A percentile compares a stretch with the other conserved stretches of the same genome.
phyloP scores from a whole-genome alignment of 2,329 filamentous ascomycete species.

The Pseudopyrenochaeta lycopersici region DNA sequence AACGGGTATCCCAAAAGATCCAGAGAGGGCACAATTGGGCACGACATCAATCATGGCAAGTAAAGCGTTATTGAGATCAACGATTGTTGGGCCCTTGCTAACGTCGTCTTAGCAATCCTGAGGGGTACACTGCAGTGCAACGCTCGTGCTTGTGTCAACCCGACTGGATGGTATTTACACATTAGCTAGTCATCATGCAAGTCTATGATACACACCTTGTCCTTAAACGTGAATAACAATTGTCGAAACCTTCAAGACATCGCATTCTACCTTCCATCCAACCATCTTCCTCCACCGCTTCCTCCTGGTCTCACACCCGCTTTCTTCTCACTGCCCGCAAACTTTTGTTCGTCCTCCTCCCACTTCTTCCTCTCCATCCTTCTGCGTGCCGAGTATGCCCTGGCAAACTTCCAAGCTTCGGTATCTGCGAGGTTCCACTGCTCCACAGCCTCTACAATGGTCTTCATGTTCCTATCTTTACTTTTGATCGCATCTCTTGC shows the following conservation, averaged over 20 bases:
- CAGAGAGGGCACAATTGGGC: too few species aligned
- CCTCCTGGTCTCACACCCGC: constrained; percentile 57
- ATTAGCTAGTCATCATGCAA: neutral
- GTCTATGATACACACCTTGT: neutral
- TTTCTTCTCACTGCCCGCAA: constrained; percentile 66
- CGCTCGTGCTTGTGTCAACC: neutral
- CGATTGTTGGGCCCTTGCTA: too few species aligned
- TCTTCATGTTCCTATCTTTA: constrained; percentile 38
- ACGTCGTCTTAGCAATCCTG: too few species aligned
- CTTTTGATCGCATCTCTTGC: constrained; percentile 55
- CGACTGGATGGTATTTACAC: neutral
- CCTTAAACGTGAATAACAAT: neutral
- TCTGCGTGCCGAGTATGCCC: constrained; percentile 71
- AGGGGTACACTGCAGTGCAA: neutral
- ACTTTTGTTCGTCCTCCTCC: constrained; percentile 75
- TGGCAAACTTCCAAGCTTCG: constrained; percentile 79
- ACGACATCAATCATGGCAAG: too few species aligned
- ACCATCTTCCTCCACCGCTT: constrained; percentile 46
- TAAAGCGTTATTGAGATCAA: too few species aligned
- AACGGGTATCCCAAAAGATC: too few species aligned
- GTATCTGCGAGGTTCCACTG: constrained; percentile 72
- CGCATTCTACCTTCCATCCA: constrained; percentile 10
- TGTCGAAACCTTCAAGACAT: neutral
- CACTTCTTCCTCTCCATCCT: constrained; percentile 71
- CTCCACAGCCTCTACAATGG: constrained; percentile 55